Evolutionary conservation across 2,329 filamentous ascomycete genomes (phyloP), one percentile per base, ranked within the genome.

Genomic region (Penicillium brasilianum): DNA sequence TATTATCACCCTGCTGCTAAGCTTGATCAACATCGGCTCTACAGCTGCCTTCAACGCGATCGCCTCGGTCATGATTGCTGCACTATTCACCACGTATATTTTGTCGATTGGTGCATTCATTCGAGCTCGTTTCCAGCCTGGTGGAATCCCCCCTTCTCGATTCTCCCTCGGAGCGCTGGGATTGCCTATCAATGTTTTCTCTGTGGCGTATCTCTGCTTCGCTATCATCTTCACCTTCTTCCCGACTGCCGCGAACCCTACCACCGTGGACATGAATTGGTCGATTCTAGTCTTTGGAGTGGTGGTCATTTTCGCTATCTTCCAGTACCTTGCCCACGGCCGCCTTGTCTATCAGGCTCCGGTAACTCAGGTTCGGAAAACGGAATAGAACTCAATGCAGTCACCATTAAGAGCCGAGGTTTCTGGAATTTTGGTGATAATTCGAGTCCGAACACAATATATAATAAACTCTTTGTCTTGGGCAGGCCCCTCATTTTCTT

Each of bases 21-120:
- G 77, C 10, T 73, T 84, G 57, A 84, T 85, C 74, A 83, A 82
- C 71, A 80, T 85, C 58, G 83, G 80, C 41, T 84, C 79, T n/a
- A 72, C 77, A 2, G 77, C 79, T 7, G 84, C 83, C 4, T 84
- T 85, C 71, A 82, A 85, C 66, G 82, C 81, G 58, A 80, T 85
- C 63, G 78, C 82, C n/a, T 84, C 82, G 1, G 76, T 86, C 13
- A 80, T 80, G 28, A 77, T 84, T 54, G 80, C 78, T 36, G 80
- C 81, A 1, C 77, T 85, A 16, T 80, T 85, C 52, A 78, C 79
- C 20, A 83, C 82, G 18, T 86, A 86, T 66, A 78, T 85, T 56
- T 75, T 85, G 77, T 65, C 71, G 0, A 72, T 72, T 20, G 66
- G 44, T 0, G 64, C 66, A 2, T 60, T 70, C 41, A 63, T 70